A percentile compares a stretch with the other conserved stretches of the same genome.
Conservation (phyloP, 2,329 filamentous ascomycete genomes). For the Emergomyces pasteurianus region DNA sequence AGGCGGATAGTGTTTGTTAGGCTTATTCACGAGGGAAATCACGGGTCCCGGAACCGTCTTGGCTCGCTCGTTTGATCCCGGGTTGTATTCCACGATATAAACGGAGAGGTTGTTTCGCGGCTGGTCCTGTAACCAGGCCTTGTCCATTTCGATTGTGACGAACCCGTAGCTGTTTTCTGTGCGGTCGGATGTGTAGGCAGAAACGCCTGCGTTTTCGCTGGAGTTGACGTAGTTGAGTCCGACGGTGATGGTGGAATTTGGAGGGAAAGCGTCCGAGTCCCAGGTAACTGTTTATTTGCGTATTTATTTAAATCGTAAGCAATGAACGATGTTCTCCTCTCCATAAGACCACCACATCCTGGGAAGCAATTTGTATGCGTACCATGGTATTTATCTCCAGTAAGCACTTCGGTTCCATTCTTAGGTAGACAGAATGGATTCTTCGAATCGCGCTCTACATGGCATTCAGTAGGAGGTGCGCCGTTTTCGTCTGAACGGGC, state of each 20-base stretch:
- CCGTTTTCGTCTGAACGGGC: not conserved
- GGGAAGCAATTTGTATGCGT: not conserved
- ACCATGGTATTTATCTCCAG: conserved; percentile 10
- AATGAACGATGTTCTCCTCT: not conserved
- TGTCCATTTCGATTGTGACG: conserved; percentile 26
- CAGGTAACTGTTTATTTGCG: conserved; percentile 19
- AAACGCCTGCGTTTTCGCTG: conserved; percentile 17
- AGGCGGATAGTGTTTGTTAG: conserved; percentile 23
- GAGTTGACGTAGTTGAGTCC: conserved; percentile 25
- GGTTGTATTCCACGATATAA: conserved; percentile 23
- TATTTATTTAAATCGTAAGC: not conserved
- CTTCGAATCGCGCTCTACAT: conserved; percentile 3
- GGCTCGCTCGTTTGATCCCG: conserved; percentile 13
- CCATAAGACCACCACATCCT: not conserved
- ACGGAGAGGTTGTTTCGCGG: conserved; percentile 27
- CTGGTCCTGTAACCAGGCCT: conserved; percentile 30
- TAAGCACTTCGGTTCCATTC: conserved; percentile 8
- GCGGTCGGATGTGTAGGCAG: conserved; percentile 26
- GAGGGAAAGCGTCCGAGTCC: conserved; percentile 22
- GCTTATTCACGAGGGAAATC: conserved; percentile 24
- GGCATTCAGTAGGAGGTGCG: conserved; percentile 3
- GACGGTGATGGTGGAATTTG: conserved; percentile 23
- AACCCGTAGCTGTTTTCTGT: conserved; percentile 29
- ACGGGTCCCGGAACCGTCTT: conserved; percentile 21
- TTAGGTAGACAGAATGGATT: conserved; percentile 10